Conservation (phyloP, 2,329 filamentous ascomycete species). For the Dothideomycetidae sp. region DNA sequence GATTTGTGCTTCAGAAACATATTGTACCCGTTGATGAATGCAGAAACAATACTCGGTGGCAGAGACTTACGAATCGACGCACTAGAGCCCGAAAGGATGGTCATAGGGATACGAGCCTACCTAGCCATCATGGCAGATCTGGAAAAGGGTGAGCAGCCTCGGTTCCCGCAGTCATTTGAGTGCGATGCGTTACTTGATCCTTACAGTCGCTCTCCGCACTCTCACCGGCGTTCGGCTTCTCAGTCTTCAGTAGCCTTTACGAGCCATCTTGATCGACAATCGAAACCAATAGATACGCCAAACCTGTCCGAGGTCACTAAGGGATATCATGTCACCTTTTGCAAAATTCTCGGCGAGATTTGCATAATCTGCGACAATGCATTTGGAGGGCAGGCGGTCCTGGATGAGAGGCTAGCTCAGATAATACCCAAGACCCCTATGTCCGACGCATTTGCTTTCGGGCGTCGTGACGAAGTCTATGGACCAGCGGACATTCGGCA, state of each 20-base stretch:
- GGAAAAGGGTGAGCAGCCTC: conserved; percentile 71
- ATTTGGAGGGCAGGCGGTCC: conserved; percentile 85
- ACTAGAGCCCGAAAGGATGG: conserved; percentile 88
- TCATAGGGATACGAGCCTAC: conserved; percentile 92
- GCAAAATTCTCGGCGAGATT: conserved; percentile 88
- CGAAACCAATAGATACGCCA: conserved; percentile 45
- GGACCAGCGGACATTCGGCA: conserved; percentile 70
- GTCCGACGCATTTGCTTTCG: conserved; percentile 83
- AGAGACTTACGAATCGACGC: conserved; percentile 79
- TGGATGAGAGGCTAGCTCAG: conserved; percentile 88
- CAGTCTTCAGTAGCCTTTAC: conserved; percentile 18
- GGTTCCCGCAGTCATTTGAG: conserved; percentile 59
- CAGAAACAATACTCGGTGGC: conserved; percentile 36
- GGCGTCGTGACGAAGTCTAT: conserved; percentile 64
- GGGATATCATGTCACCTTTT: conserved; percentile 82
- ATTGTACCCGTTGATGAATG: conserved; percentile 91
- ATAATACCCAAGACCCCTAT: conserved; percentile 89
- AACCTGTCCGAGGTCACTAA: conserved; percentile 60
- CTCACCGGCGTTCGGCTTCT: conserved; percentile 22
- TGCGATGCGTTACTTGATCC: conserved; percentile 31
- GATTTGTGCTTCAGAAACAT: conserved; percentile 86
- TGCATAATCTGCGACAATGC: conserved; percentile 93
- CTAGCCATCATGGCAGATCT: conserved; percentile 85
- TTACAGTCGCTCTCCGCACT: conserved; percentile 22
- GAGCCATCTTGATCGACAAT: conserved; percentile 44